Evolutionary conservation across 2,329 filamentous ascomycete species (phyloP), one percentile per base, ranked within the genome.

Genomic region (Aspergillus sp.): DNA sequence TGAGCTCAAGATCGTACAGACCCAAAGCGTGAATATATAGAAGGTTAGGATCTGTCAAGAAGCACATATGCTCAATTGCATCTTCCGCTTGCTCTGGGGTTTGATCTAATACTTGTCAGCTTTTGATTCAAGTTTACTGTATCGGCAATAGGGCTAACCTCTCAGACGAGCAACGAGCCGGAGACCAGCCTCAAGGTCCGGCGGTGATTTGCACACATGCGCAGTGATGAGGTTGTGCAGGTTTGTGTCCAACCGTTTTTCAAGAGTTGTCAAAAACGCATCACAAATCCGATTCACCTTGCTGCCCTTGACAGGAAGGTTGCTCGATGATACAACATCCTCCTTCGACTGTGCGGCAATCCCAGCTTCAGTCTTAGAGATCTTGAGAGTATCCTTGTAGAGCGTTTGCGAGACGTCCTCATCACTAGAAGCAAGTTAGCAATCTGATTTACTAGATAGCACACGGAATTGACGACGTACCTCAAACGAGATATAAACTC

Each of bases 21-120:
- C 90, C 90, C 2, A 98, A 75, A 0, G 93, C 87, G 50, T 90
- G 83, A 51, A 96, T 88, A 59, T 95, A 98, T 0, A 98, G 79
- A 35, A 83, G 82, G 64, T 96, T 94, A 41, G 94, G 85, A 66
- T 98, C 93, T 0, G 90, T 88, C 38, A 98, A 77, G 74, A 98
- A 98, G 74, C 89, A 97, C 50, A 98, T 96, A 61, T 98, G 93
- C 63, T 96, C 89, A 26, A 96, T 85, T 0, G 91, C 91, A 64
- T 84, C 85, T 56, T 97, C 91, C 0, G 88, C 88, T 54, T 90
- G 76, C 44, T 82, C 78, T 38, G 81, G 73, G 43, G 85, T 80
- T 54, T 84, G 78, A 46, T 78, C 76, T 70, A 42, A 36, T 41
- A 43, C 26, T 35, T 47, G 27, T 33, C 9, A 45, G 41, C 28